Evolutionary conservation across 257 asterid genomes (phyloP).

Genomic region (Vinca minor): DNA sequence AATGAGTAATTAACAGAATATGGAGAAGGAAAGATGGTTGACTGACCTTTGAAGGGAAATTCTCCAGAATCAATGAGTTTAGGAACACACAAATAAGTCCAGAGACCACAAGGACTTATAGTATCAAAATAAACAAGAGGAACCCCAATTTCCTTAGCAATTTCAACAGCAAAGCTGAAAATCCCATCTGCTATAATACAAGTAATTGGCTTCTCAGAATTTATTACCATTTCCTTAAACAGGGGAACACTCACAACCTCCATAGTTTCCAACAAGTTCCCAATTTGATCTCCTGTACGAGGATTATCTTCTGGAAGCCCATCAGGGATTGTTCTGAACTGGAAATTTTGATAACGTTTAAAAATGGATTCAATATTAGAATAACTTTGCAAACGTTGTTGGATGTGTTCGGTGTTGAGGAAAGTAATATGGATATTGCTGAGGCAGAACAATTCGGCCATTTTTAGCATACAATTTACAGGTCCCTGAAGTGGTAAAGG

Average conservation of each 20-base stretch:
- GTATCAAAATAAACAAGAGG: slow-evolving; percentile 47
- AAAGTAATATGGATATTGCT: slow-evolving; percentile 41
- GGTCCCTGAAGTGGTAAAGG: slow-evolving; percentile 67
- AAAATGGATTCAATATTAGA: slow-evolving; percentile 22
- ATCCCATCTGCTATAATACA: slow-evolving; percentile 53
- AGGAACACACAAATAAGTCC: slow-evolving; percentile 50
- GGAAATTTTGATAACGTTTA: slow-evolving; percentile 27
- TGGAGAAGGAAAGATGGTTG: background rate
- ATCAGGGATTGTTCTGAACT: slow-evolving; percentile 35
- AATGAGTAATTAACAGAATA: background rate
- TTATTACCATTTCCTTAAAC: slow-evolving; percentile 27
- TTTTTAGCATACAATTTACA: slow-evolving; percentile 46
- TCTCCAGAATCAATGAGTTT: slow-evolving; percentile 50
- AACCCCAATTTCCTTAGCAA: slow-evolving; percentile 28
- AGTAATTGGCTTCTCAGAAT: slow-evolving; percentile 24
- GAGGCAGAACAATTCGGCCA: slow-evolving; percentile 41
- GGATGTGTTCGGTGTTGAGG: slow-evolving; percentile 60
- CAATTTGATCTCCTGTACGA: slow-evolving; percentile 26
- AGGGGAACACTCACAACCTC: slow-evolving; percentile 26
- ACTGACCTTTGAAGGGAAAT: slow-evolving; percentile 46
- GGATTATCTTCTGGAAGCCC: slow-evolving; percentile 48
- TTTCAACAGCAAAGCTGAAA: slow-evolving; percentile 32
- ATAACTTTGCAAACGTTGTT: slow-evolving; percentile 28
- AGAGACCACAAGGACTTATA: slow-evolving; percentile 48
- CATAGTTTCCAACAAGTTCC: slow-evolving; percentile 25